Base-by-base conservation (phyloP, 257 asterid species). In the Plantago major region DNA sequence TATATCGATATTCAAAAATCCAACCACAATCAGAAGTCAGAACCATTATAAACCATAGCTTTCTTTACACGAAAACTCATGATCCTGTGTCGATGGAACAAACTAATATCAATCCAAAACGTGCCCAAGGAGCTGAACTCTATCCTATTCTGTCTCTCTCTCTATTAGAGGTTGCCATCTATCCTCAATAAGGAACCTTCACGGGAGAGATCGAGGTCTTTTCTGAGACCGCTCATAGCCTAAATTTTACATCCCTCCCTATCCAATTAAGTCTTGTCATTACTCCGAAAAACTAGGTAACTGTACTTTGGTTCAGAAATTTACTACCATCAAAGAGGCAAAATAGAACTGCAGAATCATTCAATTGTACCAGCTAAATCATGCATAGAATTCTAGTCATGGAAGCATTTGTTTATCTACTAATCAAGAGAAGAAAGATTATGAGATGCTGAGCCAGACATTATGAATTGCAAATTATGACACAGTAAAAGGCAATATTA, bases 371-470 rank as follows among this genome's bases (percentile, higher is more conserved):
- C 28, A 11, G 6, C 18, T 52, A 16, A 50, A 10, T 14, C 16
- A 14, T 9, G 57, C 57, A 15, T 6, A 52, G 11, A 11, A 11
- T 11, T 52, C 30, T 18, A 52, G 15, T 8, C 30, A 26, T 51
- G 30, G 4, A 51, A 9, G 30, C 28, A 51, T 19, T 52, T 22
- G 42, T 9, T 9, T 18, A 19, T 18, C 13, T 17, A 26, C 15
- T 15, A 52, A 52, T 15, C 19, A 22, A 22, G 15, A 17, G 16
- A 8, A 1, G n/a, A 22, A 9, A 19, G 30, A 33, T 10, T 18
- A 22, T 38, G 16, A 52, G 58, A 52, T 19, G 58, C 37, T 51
- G 33, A 51, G n/a, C n/a, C n/a, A n/a, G n/a, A n/a, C n/a, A n/a
- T n/a, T n/a, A n/a, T n/a, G n/a, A n/a, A n/a, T n/a, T n/a, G n/a